Evolutionary conservation across 192 early-diverging fungal genomes (phyloP), one percentile per base, ranked within the genome.

Genomic region (Chytriomyces sp.): DNA sequence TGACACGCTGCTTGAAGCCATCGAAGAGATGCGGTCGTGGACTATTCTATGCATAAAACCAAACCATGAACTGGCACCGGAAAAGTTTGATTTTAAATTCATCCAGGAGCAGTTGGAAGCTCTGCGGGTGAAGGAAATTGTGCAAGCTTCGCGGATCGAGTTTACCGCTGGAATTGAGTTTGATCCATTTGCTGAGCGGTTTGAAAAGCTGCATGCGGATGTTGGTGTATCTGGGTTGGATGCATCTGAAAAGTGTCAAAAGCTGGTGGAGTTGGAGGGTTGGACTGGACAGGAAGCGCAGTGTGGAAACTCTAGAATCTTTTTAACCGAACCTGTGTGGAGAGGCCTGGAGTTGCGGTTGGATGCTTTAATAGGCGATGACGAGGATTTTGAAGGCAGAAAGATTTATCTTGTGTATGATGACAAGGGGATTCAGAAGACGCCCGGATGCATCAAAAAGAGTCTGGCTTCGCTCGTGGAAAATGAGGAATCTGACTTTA

Each of bases 331-430:
- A 78, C 69, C 47, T 2, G 85, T 88, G 28, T 97, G 94, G 95
- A 90, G 93, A 72, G 85, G 87, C 62, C 86, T 97, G 16, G 95
- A 97, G 79, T 91, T 91, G 65, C 85, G 85, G 6, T 86, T 97
- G 59, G 88, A 93, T 88, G 60, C 84, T 89, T 7, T 73, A 10
- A 57, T 20, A 13, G 44, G 60, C 20, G 79, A 84, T 79, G 77
- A 79, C 16, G 69, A 70, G 80, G 64, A 67, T 64, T 61, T 23
- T 8, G 81, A 78, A n/a, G 57, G 69, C 5, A 26, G 77, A 9
- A 61, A 62, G 23, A 78, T 78, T 65, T 28, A 78, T 49, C 23
- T 78, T 18, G 46, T 64, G 13, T 11, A 23, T 16, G 71, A 73
- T 48, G 26, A 45, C 57, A 73, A 73, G 61, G 71, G 71, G 5